Evolutionary conservation across 179 eudicot species (phyloP), one percentile per base, ranked within the genome.

Genomic region (Silene vulgaris): DNA sequence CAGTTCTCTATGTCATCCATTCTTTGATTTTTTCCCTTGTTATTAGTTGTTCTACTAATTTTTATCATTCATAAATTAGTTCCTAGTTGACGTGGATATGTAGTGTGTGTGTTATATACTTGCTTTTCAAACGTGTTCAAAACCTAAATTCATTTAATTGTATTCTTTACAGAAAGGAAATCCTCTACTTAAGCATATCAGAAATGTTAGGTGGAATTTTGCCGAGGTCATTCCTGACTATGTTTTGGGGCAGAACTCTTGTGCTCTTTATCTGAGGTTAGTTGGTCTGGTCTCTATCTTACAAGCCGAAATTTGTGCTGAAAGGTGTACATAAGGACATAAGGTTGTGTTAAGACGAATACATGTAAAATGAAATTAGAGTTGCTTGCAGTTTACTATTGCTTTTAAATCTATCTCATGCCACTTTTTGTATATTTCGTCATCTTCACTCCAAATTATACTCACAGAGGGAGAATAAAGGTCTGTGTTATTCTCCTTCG

Each of bases 241-340:
- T 74, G 76, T 86, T 77, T 76, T 91, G 82, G 98, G 97, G 78
- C 88, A 82, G 75, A 90, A 77, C 79, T 32, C 98, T 11, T 93
- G 98, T 85, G 96, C 97, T 75, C 97, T 93, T 79, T 93, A 90
- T 82, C 73, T 93, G 69, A 93, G 97, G 97, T 93, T 78, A 75
- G 88, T 52, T 66, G 6, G 2, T 17, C 12, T 26, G 61, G 37
- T 32, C 75, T 73, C 48, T 69, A 14, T 29, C 16, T 43, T 68
- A 3, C 30, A 52, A 48, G 35, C 76, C 60, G 30, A 13, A 30
- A 29, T 29, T 72, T 12, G 1, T 32, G 14, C 30, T 20, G 50
- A 63, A 23, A 11, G 23, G 69, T 16, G 1, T 21, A 13, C 14
- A 9, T n/a, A 8, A 17, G 13, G 26, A 13, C 14, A 9, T n/a